Evolutionary conservation across 1,139 yeast genomes (phyloP).

Genomic region (Saccharomyces hybrid): DNA sequence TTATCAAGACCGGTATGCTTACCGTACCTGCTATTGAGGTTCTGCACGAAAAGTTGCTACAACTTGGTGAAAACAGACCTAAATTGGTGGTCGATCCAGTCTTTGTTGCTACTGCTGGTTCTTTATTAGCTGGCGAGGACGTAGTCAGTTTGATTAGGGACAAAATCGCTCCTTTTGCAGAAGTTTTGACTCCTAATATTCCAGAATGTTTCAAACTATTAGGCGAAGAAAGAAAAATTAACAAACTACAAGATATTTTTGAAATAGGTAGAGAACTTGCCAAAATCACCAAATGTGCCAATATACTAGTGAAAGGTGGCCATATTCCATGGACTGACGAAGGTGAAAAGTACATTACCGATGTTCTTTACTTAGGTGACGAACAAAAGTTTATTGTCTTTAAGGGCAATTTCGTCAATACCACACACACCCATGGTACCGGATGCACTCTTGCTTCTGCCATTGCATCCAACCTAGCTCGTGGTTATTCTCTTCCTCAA

Average conservation of each 20-base stretch:
- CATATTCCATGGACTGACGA: constrained; percentile 50
- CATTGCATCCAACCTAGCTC: constrained; percentile 68
- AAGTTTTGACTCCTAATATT: constrained; percentile 70
- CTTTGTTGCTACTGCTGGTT: constrained; percentile 73
- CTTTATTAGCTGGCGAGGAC: constrained; percentile 43
- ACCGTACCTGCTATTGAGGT: constrained; percentile 50
- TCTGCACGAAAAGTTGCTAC: constrained; percentile 36
- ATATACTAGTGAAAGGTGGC: constrained; percentile 76
- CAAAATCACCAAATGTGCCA: constrained; percentile 38
- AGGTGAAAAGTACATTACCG: constrained; percentile 38
- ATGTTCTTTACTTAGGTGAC: constrained; percentile 50
- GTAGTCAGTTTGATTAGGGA: constrained; percentile 38
- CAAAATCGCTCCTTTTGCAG: constrained; percentile 46
- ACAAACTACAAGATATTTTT: constrained; percentile 35
- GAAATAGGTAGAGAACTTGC: constrained; percentile 41
- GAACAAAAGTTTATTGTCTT: constrained; percentile 38
- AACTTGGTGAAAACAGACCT: constrained; percentile 32
- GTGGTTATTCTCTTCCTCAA: constrained; percentile 38
- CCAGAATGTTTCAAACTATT: constrained; percentile 47
- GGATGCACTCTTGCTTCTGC: constrained; percentile 86
- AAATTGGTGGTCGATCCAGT: constrained; percentile 71
- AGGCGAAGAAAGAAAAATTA: constrained; percentile 19
- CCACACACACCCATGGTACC: constrained; percentile 74
- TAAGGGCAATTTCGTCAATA: constrained; percentile 42
- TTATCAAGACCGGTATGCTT: constrained; percentile 77